Evolutionary conservation across 352 stramenopile species (phyloP), one percentile per base, ranked within the genome.

Genomic region (Phytopythium kandeliae): DNA sequence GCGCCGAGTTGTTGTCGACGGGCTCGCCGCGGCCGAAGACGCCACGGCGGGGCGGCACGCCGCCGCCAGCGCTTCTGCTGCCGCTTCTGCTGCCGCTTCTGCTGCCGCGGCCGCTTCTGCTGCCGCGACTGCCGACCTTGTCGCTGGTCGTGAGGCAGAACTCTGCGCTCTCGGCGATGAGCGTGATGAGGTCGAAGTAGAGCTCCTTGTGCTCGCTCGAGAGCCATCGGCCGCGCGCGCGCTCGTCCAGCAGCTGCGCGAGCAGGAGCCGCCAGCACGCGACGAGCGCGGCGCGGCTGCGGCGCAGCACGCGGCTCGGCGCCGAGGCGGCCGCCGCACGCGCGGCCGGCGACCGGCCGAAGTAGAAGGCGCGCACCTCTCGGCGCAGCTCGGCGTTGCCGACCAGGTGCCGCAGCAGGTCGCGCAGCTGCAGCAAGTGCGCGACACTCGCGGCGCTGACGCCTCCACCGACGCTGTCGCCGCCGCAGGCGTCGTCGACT

Each of bases 201-300:
- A 78, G 62, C 40, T 85, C 71, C 19, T 61, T 62, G 17, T 79
- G 75, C 25, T 60, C 65, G 3, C 44, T 54, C 28, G 80, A 50
- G 8, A 65, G 49, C 21, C 34, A 34, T 12, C 47, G 51, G n/a
- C n/a, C n/a, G 31, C 62, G 40, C 4, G 46, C 38, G 12, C 60
- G 63, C 22, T 84, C 63, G 43, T 84, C 67, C 44, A 83, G 80
- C 7, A 89, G 57, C 53, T 86, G 78, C 15, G 67, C 64, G 28
- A 86, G 51, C 13, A 85, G 50, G 34, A 78, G 84, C 51, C 86
- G 85, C 78, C 78, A 89, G 46, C 73, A 84, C 2, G 84, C 55
- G 48, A 86, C 34, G 37, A 89, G 73, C 15, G 71, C 68, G 22
- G 74, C 73, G 3, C 74, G 68, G 54, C 75, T 86, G 38, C 86